phyloP scores from a whole-genome alignment of 2,329 filamentous ascomycete genomes.

The Conoideocrella luteorostrata region DNA sequence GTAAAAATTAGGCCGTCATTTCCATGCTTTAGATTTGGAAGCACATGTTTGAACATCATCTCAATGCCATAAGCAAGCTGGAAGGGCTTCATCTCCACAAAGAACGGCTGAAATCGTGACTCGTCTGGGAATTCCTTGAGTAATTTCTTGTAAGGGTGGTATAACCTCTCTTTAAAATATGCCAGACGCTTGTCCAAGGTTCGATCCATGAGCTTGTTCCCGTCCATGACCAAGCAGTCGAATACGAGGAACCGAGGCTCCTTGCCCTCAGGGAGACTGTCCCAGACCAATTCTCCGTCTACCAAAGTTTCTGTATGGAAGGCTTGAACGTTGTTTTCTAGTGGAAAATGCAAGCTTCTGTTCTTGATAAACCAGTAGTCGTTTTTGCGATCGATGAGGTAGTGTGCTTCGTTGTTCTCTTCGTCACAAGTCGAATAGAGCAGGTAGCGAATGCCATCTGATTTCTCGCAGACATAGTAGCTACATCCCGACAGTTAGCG shows the following conservation, averaged over 20 bases:
- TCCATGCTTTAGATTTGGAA: conserved; percentile 80
- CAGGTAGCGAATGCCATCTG: conserved; percentile 92
- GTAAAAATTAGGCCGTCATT: conserved; percentile 98
- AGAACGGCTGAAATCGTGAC: conserved; percentile 65
- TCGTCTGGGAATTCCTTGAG: conserved; percentile 64
- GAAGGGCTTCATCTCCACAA: conserved; percentile 81
- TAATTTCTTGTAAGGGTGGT: conserved; percentile 61
- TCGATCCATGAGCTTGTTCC: conserved; percentile 66
- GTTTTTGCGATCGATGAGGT: conserved; percentile 96
- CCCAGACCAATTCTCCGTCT: conserved; percentile 89
- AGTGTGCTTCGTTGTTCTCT: conserved; percentile 61
- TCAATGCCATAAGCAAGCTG: conserved; percentile 83
- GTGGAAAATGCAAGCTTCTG: conserved; percentile 70
- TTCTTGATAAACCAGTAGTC: conserved; percentile 83
- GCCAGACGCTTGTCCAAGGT: conserved; percentile 84
- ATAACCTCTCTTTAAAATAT: conserved; percentile 74
- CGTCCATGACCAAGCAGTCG: conserved; percentile 80
- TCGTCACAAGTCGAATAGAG: conserved; percentile 74
- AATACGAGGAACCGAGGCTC: conserved; percentile 87
- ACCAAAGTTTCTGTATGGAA: conserved; percentile 80
- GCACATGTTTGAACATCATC: conserved; percentile 84
- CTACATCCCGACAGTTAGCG: conserved; percentile 31
- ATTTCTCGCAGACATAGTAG: conserved; percentile 98
- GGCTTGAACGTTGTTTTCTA: conserved; percentile 53
- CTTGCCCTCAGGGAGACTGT: conserved; percentile 62